These are phyloP conservation scores for Rhodomyrtus psidioides DNA, from an alignment of 441 rosid species.

Conservation along the genomic window DNA sequence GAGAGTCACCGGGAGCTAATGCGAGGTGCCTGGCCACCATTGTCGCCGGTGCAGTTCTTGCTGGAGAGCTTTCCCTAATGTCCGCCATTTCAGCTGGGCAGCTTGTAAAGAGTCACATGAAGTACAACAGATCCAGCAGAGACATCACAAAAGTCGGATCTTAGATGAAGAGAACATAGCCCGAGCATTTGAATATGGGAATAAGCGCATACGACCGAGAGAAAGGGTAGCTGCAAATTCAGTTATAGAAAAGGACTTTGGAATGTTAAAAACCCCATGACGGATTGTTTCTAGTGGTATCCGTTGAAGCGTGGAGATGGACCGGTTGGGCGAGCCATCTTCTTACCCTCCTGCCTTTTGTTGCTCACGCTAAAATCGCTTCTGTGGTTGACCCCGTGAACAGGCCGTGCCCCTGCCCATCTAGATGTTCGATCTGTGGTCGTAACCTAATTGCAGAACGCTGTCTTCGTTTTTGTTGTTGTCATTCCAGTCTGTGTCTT, in stretches of 20 bases:
- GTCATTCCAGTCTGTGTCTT: not conserved
- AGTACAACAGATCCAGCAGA: conserved; percentile 10
- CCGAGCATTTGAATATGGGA: not conserved
- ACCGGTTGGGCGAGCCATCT: not conserved
- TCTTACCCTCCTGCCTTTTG: not conserved
- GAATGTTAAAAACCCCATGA: not conserved
- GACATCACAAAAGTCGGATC: conserved; percentile 1
- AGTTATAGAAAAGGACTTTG: not conserved
- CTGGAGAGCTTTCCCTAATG: conserved; percentile 13
- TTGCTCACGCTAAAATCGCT: not conserved
- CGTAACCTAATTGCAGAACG: not conserved
- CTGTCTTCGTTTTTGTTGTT: not conserved
- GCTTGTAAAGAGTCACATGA: conserved; percentile 15
- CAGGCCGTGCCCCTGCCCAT: not conserved
- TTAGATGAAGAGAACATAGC: not conserved
- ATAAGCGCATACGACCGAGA: not conserved
- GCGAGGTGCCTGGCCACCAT: conserved; percentile 10
- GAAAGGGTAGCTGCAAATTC: not conserved
- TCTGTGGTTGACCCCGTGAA: not conserved
- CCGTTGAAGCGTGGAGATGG: not conserved
- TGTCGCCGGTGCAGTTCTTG: conserved; percentile 10
- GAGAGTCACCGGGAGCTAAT: conserved; percentile 4
- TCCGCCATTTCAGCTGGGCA: conserved; percentile 14
- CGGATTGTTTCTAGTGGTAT: not conserved
- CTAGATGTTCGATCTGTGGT: not conserved